Evolutionary conservation across 192 early-diverging fungal genomes (phyloP).

Genomic region (Linnemannia hyalina): DNA sequence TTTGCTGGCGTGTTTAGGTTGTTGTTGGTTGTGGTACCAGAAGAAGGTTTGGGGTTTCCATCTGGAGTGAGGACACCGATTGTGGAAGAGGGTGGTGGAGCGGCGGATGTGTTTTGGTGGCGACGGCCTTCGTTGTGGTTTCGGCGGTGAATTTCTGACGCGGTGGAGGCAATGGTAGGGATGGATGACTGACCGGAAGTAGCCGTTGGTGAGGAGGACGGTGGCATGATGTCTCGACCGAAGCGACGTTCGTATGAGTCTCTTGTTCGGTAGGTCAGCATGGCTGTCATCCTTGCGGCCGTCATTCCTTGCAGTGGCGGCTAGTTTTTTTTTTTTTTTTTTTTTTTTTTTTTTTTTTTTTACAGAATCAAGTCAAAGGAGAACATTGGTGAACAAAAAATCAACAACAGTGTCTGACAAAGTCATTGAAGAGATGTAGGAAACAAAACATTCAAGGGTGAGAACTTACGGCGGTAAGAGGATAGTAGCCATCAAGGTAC

Average conservation of each 20-base stretch:
- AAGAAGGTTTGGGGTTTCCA: background rate
- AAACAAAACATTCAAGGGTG: slow-evolving; percentile 5
- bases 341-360: background rate
- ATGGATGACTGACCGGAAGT: background rate
- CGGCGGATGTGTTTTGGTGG: slow-evolving; percentile 13
- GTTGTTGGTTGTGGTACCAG: background rate
- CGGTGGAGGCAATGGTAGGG: slow-evolving; percentile 25
- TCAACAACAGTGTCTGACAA: slow-evolving; percentile 21
- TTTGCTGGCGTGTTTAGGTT: background rate
- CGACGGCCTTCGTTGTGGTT: slow-evolving; percentile 63
- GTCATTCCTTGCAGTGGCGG: slow-evolving; percentile 87
- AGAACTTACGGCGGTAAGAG: slow-evolving; percentile 16
- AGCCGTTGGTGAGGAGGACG: background rate
- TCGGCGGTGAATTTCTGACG: slow-evolving; percentile 51
- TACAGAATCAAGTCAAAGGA: background rate
- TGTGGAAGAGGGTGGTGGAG: background rate
- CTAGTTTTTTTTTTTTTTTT: slow-evolving; percentile 20
- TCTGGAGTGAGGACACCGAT: slow-evolving; percentile 28
- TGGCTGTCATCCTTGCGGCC: slow-evolving; percentile 94
- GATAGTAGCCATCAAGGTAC: slow-evolving; percentile 67
- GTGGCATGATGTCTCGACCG: slow-evolving; percentile 72
- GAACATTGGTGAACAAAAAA: slow-evolving; percentile 66
- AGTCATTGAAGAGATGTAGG: slow-evolving; percentile 14
- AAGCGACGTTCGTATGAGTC: slow-evolving; percentile 96
- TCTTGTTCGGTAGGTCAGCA: slow-evolving; percentile 95